These are phyloP conservation scores for Solanum piurae DNA, from an alignment of 257 asterid species.

Conservation along the genomic window DNA sequence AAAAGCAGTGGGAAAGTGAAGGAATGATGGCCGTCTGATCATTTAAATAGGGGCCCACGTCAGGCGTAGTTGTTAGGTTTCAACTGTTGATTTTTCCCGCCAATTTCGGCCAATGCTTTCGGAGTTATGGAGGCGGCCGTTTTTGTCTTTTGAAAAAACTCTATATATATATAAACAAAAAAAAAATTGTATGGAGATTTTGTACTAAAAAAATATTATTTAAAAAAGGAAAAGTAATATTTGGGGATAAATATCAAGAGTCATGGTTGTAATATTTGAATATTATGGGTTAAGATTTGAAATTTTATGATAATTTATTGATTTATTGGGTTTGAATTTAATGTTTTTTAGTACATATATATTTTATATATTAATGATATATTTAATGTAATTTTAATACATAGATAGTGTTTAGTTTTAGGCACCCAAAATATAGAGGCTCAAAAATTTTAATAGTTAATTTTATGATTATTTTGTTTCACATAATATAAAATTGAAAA, in stretches of 20 bases:
- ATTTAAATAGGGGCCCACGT: conserved; percentile 16
- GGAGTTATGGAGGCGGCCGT: conserved; percentile 36
- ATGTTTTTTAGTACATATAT: too few relatives aligned
- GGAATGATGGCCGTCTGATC: conserved; percentile 9
- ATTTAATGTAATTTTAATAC: too few relatives aligned
- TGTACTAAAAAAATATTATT: background rate
- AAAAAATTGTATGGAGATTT: background rate
- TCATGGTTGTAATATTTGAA: background rate
- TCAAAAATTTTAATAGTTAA: background rate
- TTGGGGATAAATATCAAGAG: background rate
- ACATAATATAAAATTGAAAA: too few relatives aligned
- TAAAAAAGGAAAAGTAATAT: background rate
- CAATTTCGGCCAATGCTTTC: conserved; percentile 42
- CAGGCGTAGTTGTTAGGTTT: background rate
- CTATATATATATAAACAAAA: background rate
- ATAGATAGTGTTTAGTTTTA: too few relatives aligned
- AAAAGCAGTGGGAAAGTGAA: conserved; percentile 16
- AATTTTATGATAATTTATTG: background rate
- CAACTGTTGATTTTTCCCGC: conserved; percentile 14
- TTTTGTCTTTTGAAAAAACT: background rate
- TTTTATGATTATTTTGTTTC: too few relatives aligned
- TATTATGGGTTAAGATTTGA: background rate
- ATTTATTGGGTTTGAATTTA: background rate
- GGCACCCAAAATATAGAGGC: background rate
- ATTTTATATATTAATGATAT: too few relatives aligned